Conservation (phyloP, 805 yeast species). For the Danielia reshetovae region DNA sequence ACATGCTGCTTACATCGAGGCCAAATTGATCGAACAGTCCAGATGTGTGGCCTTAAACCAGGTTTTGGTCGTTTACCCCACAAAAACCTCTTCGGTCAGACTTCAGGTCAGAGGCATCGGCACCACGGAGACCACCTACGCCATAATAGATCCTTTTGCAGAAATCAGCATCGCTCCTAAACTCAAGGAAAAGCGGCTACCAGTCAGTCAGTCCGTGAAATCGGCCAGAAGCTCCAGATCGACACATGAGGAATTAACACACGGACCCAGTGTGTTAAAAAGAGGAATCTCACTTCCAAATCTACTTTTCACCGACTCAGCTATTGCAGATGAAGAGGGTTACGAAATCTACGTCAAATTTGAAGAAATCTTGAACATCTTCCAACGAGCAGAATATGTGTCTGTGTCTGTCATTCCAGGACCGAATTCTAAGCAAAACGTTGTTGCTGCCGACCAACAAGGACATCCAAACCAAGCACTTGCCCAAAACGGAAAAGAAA, state of each 20-base stretch:
- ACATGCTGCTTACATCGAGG: conserved; percentile 74
- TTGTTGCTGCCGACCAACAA: conserved; percentile 3
- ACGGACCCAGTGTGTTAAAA: conserved; percentile 37
- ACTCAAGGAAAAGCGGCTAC: conserved; percentile 22
- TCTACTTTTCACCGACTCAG: conserved; percentile 21
- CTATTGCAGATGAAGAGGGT: conserved; percentile 10
- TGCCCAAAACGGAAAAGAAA: conserved; percentile 5
- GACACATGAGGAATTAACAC: conserved; percentile 21
- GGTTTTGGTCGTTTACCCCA: conserved; percentile 64
- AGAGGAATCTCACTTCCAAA: conserved; percentile 61
- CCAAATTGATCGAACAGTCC: conserved; percentile 71
- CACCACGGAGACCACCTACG: conserved; percentile 38
- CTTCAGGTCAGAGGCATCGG: conserved; percentile 47
- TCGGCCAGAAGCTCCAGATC: conserved; percentile 10
- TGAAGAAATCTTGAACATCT: conserved; percentile 28
- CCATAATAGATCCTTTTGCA: conserved; percentile 57
- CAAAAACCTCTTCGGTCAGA: conserved; percentile 55
- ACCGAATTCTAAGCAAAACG: conserved; percentile 32
- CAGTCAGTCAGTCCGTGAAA: conserved; percentile 17
- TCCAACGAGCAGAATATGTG: conserved; percentile 41
- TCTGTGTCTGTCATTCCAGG: conserved; percentile 52
- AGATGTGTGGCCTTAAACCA: conserved; percentile 65
- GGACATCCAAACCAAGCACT: conserved; percentile 3
- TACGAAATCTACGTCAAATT: conserved; percentile 47
- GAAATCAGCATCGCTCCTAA: conserved; percentile 77